Evolutionary conservation across 768 basidiomycete genomes (phyloP).

Genomic region (Podaxis sp.): DNA sequence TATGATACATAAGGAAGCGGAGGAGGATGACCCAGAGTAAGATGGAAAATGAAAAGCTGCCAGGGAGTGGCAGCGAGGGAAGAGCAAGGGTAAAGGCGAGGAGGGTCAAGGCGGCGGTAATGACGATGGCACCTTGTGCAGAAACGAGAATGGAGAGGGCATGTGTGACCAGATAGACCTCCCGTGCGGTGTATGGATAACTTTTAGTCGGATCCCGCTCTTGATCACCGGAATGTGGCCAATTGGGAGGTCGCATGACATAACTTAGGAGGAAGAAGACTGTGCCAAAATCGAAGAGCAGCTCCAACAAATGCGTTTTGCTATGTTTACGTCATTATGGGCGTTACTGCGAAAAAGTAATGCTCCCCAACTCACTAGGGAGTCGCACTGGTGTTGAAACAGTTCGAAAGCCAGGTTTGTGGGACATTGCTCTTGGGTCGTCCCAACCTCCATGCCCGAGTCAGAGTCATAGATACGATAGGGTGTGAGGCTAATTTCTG

Average conservation of each 20-base stretch:
- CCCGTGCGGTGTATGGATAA: slow-evolving; percentile 1
- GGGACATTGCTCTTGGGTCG: slow-evolving; percentile 1
- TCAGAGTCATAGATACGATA: slow-evolving; percentile 37
- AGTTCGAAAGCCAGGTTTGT: not conserved
- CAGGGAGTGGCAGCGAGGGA: slow-evolving; percentile 35
- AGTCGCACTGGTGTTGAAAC: slow-evolving; percentile 9
- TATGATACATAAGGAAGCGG: slow-evolving; percentile 46
- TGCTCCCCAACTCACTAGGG: slow-evolving; percentile 11
- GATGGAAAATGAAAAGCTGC: slow-evolving; percentile 37
- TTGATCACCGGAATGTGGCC: slow-evolving; percentile 7
- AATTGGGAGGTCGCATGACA: slow-evolving; percentile 9
- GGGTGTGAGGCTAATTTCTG: slow-evolving; percentile 39
- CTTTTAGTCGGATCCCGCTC: not conserved
- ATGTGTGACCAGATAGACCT: slow-evolving; percentile 6
- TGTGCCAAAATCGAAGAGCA: slow-evolving; percentile 25
- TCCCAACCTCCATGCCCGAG: slow-evolving; percentile 40
- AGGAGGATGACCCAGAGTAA: slow-evolving; percentile 41
- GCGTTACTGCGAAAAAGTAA: not conserved
- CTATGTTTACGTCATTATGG: slow-evolving; percentile 25
- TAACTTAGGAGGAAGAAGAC: slow-evolving; percentile 2
- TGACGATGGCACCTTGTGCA: not conserved
- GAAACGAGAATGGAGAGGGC: slow-evolving; percentile 8
- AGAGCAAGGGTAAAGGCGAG: slow-evolving; percentile 43
- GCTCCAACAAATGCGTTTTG: slow-evolving; percentile 43
- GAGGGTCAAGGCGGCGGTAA: slow-evolving; percentile 37